phyloP scores from a whole-genome alignment of 2,329 filamentous ascomycete species.

The Fusarium transvaalense region DNA sequence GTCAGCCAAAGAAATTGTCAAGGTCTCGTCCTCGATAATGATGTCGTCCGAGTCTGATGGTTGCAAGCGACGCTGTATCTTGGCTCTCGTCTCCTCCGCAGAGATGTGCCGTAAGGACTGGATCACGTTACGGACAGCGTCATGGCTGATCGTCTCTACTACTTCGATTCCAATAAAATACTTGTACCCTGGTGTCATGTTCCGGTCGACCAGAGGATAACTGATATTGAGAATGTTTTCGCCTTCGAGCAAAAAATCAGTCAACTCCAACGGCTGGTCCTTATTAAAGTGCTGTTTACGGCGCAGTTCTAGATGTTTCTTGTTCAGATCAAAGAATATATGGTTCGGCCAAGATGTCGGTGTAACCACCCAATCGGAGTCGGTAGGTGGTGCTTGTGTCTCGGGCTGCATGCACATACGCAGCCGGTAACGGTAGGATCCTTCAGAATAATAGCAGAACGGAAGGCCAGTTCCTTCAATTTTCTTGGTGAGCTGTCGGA shows the following conservation, averaged over 20 bases:
- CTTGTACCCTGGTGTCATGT: slow-evolving; percentile 33
- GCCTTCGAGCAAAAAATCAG: slow-evolving; percentile 68
- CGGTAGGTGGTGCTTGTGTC: slow-evolving; percentile 48
- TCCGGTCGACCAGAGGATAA: slow-evolving; percentile 49
- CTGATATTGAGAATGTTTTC: slow-evolving; percentile 72
- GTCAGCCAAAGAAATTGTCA: slow-evolving; percentile 72
- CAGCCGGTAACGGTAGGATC: slow-evolving; percentile 74
- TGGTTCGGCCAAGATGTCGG: slow-evolving; percentile 78
- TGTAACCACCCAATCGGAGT: slow-evolving; percentile 71
- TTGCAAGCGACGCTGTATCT: slow-evolving; percentile 66
- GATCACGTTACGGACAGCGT: slow-evolving; percentile 58
- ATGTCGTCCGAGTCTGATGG: slow-evolving; percentile 67
- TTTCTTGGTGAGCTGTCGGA: slow-evolving; percentile 54
- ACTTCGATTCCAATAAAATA: slow-evolving; percentile 79
- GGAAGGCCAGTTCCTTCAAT: slow-evolving; percentile 50
- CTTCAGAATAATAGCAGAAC: slow-evolving; percentile 59
- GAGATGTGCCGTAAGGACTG: slow-evolving; percentile 55
- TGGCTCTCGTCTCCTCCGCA: slow-evolving; percentile 63
- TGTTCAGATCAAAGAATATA: slow-evolving; percentile 78
- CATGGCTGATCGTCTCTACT: slow-evolving; percentile 67
- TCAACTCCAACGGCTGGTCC: slow-evolving; percentile 82
- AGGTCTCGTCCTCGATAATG: slow-evolving; percentile 66
- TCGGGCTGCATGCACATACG: slow-evolving; percentile 66
- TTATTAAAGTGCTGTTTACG: slow-evolving; percentile 80
- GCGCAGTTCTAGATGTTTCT: slow-evolving; percentile 66